Evolutionary conservation across 228 moss, liverwort and hornwort genomes (phyloP).

Genomic region (Sphagnum fallax): DNA sequence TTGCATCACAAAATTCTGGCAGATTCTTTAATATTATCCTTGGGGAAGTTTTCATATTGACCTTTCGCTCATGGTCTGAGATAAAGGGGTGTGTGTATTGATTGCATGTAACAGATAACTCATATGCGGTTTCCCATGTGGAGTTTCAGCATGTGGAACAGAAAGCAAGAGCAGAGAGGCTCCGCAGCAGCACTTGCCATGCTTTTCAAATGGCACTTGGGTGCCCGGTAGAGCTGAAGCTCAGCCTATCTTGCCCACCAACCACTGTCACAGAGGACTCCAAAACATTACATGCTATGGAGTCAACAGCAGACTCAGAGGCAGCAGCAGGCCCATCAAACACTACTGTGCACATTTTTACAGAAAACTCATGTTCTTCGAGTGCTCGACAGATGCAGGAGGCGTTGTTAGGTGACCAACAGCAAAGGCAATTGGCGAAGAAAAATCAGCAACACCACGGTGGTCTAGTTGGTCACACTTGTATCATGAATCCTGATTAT

Average conservation of each 20-base stretch:
- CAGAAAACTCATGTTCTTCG: too few relatives aligned
- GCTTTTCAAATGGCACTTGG: constrained; percentile 98
- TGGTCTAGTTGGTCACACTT: too few relatives aligned
- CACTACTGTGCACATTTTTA: too few relatives aligned
- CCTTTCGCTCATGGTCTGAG: not conserved
- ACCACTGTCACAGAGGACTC: constrained; percentile 36
- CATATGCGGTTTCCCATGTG: constrained; percentile 81
- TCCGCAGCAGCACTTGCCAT: constrained; percentile 87
- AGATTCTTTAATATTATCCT: too few relatives aligned
- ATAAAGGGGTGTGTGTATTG: not conserved
- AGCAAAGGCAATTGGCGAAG: not conserved
- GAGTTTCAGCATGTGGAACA: constrained; percentile 82
- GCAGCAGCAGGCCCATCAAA: too few relatives aligned
- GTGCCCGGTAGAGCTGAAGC: constrained; percentile 89
- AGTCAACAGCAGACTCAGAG: constrained; percentile 38
- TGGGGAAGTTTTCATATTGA: too few relatives aligned
- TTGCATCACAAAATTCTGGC: too few relatives aligned
- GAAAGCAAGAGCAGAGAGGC: constrained; percentile 79
- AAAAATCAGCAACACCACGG: constrained; percentile 1
- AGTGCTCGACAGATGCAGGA: too few relatives aligned
- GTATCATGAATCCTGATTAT: too few relatives aligned
- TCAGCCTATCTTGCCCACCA: constrained; percentile 71
- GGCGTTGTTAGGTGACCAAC: constrained; percentile 1
- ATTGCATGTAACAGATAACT: constrained; percentile 27
- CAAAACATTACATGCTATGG: constrained; percentile 39